A percentile compares a stretch with the other conserved stretches of the same genome.
Conservation (phyloP, 495 filamentous ascomycete genomes). For the Aspergillus sclerotioniger region DNA sequence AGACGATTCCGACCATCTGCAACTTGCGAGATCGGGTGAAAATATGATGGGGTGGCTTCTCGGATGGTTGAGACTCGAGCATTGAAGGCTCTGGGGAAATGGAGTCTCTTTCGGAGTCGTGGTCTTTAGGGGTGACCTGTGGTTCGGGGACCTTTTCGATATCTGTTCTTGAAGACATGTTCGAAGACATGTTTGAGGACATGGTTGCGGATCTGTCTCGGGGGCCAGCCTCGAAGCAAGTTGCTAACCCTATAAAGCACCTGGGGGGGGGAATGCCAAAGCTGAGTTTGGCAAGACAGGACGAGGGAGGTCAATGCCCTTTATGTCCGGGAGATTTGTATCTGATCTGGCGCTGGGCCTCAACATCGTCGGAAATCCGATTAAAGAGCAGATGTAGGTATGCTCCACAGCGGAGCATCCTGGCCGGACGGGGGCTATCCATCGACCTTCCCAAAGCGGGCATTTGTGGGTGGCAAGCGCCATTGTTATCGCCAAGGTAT, state of each 20-base stretch:
- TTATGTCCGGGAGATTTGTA: constrained; percentile 1
- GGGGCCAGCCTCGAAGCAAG: constrained; percentile 4
- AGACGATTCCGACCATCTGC: constrained; percentile 44
- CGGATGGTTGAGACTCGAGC: not conserved
- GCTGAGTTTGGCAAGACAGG: not conserved
- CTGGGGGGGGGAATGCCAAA: not conserved
- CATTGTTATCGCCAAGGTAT: not conserved
- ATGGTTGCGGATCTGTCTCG: not conserved
- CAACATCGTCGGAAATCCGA: not conserved
- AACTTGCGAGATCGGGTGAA: constrained; percentile 7
- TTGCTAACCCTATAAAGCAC: not conserved
- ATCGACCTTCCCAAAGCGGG: constrained; percentile 3
- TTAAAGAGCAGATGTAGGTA: not conserved
- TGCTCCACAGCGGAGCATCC: constrained; percentile 3
- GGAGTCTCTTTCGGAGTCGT: constrained; percentile 5
- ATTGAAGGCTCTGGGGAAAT: not conserved
- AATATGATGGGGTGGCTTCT: constrained; percentile 9
- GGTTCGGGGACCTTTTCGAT: constrained; percentile 5
- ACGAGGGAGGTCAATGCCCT: constrained; percentile 2
- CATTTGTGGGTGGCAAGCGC: not conserved
- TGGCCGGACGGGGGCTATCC: not conserved
- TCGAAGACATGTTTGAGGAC: not conserved
- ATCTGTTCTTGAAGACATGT: constrained; percentile 1
- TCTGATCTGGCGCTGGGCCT: not conserved
- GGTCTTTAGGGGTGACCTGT: not conserved